A percentile compares a stretch with the other conserved stretches of the same genome.
phyloP scores from a whole-genome alignment of 345 rosid genomes.

The Bruguiera gymnorhiza region DNA sequence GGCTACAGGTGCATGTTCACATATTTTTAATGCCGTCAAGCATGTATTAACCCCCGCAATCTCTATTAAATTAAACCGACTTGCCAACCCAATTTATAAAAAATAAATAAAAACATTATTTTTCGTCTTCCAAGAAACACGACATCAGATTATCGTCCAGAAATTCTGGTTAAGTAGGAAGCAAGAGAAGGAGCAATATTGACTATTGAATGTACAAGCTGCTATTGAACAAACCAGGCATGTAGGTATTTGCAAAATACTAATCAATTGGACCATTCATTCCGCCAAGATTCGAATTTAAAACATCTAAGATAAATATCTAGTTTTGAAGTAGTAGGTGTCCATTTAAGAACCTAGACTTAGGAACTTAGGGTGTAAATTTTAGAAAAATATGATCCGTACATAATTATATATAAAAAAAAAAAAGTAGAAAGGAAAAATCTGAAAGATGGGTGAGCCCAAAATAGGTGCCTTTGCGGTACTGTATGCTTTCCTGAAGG shows the following conservation, averaged over 20 bases:
- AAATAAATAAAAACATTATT: not conserved
- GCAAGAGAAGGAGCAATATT: not conserved
- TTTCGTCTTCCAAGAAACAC: not conserved
- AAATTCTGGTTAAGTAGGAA: not conserved
- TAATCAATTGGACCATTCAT: not conserved
- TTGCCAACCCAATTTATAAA: not conserved
- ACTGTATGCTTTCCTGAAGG: no score
- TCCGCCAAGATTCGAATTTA: no score
- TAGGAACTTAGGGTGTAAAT: no score
- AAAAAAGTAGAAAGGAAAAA: no score
- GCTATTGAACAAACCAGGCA: not conserved
- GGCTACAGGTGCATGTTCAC: slow-evolving; percentile 11
- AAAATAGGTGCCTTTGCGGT: no score
- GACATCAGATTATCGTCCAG: not conserved
- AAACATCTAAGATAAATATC: no score
- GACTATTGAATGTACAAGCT: not conserved
- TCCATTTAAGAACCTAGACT: no score
- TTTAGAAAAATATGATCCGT: no score
- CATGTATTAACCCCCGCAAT: not conserved
- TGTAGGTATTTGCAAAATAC: not conserved
- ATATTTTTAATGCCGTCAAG: slow-evolving; percentile 2
- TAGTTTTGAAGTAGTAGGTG: no score
- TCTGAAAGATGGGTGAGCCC: no score
- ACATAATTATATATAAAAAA: no score
- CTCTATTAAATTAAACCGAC: slow-evolving; percentile 11